Conservation (phyloP, 805 yeast species). For the Teunomyces pallodes region DNA sequence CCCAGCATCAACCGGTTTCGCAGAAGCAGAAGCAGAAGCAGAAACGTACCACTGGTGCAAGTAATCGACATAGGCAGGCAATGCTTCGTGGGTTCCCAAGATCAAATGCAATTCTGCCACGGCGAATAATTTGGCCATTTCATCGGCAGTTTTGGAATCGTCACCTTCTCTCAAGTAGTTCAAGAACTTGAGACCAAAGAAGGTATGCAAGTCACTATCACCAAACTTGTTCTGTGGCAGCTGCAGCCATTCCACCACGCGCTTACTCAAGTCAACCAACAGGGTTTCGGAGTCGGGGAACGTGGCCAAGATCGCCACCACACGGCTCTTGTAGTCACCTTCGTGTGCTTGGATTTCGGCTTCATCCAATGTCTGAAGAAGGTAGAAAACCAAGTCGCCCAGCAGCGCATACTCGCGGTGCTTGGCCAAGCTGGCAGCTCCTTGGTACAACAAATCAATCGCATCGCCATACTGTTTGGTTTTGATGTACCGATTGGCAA, state of each 20-base stretch:
- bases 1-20: constrained; percentile 29
- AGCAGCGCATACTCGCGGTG: constrained; percentile 79
- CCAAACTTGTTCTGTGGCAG: constrained; percentile 52
- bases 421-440: constrained; percentile 63
- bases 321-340: constrained; percentile 43
- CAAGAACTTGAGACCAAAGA: constrained; percentile 66
- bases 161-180: constrained; percentile 24
- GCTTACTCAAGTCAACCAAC: constrained; percentile 63
- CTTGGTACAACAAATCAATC: constrained; percentile 66
- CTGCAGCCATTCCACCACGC: constrained; percentile 66
- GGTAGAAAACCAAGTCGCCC: constrained; percentile 68
- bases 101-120: constrained; percentile 75
- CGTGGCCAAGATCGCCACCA: constrained; percentile 46
- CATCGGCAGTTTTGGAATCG: constrained; percentile 16
- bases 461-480: constrained; percentile 68
- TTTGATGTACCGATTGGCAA: constrained; percentile 79
- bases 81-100: constrained; percentile 58
- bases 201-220: constrained; percentile 70
- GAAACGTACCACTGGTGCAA: constrained; percentile 39
- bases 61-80: constrained; percentile 41
- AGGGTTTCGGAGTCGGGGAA: constrained; percentile 46
- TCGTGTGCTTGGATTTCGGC: constrained; percentile 39
- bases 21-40: not conserved
- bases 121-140: constrained; percentile 43
- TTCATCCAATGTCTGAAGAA: constrained; percentile 66